Conservation (phyloP, 1,284 basidiomycete genomes). For the Heterobasidion annosum region DNA sequence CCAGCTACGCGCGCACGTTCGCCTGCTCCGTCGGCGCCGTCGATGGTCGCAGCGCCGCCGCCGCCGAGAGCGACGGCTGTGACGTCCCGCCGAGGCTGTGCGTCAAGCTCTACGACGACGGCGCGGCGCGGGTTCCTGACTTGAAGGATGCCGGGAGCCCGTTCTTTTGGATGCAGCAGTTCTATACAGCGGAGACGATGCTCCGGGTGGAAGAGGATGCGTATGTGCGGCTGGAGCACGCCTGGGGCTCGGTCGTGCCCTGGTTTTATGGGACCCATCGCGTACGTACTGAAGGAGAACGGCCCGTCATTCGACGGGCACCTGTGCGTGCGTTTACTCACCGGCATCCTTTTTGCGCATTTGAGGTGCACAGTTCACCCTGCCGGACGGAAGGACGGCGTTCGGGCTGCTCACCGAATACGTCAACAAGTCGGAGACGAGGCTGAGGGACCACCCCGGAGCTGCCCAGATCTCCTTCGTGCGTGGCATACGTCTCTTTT, state of each 20-base stretch:
- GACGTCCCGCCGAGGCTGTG: background rate
- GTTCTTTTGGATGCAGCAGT: background rate
- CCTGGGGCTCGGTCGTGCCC: background rate
- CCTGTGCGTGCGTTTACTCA: background rate
- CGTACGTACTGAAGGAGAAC: background rate
- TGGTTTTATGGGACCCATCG: background rate
- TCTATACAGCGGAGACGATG: background rate
- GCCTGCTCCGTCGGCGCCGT: background rate
- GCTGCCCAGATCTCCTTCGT: background rate
- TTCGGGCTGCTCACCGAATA: background rate
- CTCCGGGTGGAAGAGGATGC: background rate
- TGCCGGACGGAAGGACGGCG: background rate
- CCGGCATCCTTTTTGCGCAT: background rate
- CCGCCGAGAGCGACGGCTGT: background rate
- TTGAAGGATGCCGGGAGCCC: background rate
- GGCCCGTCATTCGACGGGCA: background rate
- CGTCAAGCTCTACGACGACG: background rate
- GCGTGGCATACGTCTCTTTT: background rate
- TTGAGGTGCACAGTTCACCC: background rate
- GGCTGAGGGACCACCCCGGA: background rate
- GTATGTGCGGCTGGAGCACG: background rate
- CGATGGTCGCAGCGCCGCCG: background rate
- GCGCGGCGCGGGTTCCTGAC: background rate
- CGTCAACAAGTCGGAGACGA: background rate
- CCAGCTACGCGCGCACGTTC: background rate